Evolutionary conservation across 768 basidiomycete genomes (phyloP), one percentile per base, ranked within the genome.

Genomic region (Rhodotorula kratochvilovae): DNA sequence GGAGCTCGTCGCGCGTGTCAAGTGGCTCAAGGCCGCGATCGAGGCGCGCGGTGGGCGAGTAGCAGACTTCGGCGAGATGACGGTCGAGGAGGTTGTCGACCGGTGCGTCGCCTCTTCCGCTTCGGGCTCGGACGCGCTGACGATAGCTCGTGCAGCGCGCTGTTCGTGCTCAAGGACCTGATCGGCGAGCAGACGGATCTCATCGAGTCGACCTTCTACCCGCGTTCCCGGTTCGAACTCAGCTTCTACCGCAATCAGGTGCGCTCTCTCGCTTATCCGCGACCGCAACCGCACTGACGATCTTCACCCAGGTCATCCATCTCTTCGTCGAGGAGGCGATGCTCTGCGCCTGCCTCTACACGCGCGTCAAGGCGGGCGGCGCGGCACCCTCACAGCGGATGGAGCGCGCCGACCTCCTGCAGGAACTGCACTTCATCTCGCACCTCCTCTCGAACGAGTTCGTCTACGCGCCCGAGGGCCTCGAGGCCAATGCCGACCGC

Each of bases 361-460:
- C 74, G 8, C 46, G 51, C 27, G 73, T 78, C 62, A 78, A 76
- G 62, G 70, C 68, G 1, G 70, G 72, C 42, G 70, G 68, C 2
- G 66, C 67, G 0, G 68, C 71, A 2, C 56, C 61, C 0, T 61
- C 70, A 15, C 75, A 76, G 68, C 65, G 68, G 17, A 68, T 77
- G 54, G 42, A 63, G 33, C 61, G 65, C 19, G 27, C 19, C n/a
- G 58, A 69, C 10, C 33, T 66, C 21, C 55, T 75, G 23, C 21
- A 29, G 25, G 75, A 78, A 58, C 62, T 71, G 31, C 56, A 66
- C 16, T 78, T 76, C 70, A 51, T 78, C 31, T 73, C 71, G 48
- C 66, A 71, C 27, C 66, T 78, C 10, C 71, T 78, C 25, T 67
- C 69, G 53, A 72, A 75, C 70, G 77, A 78, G 74, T 78, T 78